Evolutionary conservation across 306 rosid species (phyloP), one percentile per base, ranked within the genome.

Genomic region (Quercus suber): DNA sequence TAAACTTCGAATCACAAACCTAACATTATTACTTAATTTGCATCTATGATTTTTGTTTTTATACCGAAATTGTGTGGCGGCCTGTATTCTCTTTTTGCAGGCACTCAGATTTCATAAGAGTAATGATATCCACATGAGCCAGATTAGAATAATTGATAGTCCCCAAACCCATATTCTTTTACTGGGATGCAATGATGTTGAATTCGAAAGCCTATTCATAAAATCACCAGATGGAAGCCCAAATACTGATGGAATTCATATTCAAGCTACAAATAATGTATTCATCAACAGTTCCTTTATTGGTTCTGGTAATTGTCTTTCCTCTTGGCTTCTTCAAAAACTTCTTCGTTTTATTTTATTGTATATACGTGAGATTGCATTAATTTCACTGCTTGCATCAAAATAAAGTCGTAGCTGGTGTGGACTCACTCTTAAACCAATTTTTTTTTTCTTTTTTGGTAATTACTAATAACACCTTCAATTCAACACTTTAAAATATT

Each of bases 211-310:
- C 4, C 5, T 73, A 73, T 2, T 25, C 25, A 17, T 73, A 6
- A 30, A 17, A 18, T 23, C 76, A 17, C 51, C 76, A 4, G 41
- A 41, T 5, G 25, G 30, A 3, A 55, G 64, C 33, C 63, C 49
- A 19, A 73, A 73, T 49, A 73, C 76, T 14, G 76, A 73, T 30
- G 77, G 67, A 73, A 73, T 73, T 55, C 77, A 73, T 11, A 5
- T 73, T 10, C 65, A 73, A 17, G 12, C 6, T 3, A 4, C 15
- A n/a, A 15, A 17, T 55, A 18, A 28, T 28, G 77, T 55, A 6
- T 5, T 30, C 5, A 73, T 73, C 51, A 41, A 73, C 12, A 55
- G 55, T 28, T 25, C 77, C 7, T 14, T 21, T 31, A 73, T 73
- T 55, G 27, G 67, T 3, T 18, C 49, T 30, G 77, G 77, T 73